Percentiles rank a stretch among this genome's conserved stretches.
These are phyloP conservation scores for Penicillium sp. DNA, from an alignment of 2,329 filamentous ascomycete genomes.

Conservation along the genomic window DNA sequence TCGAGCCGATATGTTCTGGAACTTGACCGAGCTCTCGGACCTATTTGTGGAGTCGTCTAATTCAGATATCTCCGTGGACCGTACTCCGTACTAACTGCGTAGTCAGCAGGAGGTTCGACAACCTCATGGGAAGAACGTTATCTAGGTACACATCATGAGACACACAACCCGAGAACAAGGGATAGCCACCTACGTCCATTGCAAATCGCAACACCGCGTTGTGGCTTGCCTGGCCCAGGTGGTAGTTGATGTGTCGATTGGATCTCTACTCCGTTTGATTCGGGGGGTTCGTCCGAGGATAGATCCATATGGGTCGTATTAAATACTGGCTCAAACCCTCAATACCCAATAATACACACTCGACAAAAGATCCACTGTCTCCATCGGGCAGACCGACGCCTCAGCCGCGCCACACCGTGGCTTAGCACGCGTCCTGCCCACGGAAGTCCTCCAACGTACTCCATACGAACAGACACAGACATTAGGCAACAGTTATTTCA, in stretches of 20 bases:
- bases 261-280: conserved; percentile 1
- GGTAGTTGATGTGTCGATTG: background rate
- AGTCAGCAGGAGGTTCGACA: too few relatives aligned
- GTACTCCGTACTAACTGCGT: too few relatives aligned
- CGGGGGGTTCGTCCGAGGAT: conserved; percentile 5
- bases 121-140: too few relatives aligned
- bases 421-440: background rate
- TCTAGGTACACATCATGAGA: too few relatives aligned
- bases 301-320: background rate
- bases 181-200: background rate
- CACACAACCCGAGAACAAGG: background rate
- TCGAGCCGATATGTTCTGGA: background rate
- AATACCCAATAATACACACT: background rate
- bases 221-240: background rate
- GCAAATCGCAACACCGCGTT: background rate
- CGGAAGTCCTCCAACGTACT: background rate
- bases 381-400: background rate
- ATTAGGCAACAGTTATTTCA: background rate
- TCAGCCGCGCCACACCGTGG: conserved; percentile 7
- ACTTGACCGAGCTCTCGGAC: too few relatives aligned
- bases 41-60: too few relatives aligned
- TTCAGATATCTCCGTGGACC: too few relatives aligned
- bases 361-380: too few relatives aligned
- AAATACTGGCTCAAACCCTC: background rate
- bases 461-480: background rate